phyloP scores from a whole-genome alignment of 169 alveolate species.

The Babesia bigemina region DNA sequence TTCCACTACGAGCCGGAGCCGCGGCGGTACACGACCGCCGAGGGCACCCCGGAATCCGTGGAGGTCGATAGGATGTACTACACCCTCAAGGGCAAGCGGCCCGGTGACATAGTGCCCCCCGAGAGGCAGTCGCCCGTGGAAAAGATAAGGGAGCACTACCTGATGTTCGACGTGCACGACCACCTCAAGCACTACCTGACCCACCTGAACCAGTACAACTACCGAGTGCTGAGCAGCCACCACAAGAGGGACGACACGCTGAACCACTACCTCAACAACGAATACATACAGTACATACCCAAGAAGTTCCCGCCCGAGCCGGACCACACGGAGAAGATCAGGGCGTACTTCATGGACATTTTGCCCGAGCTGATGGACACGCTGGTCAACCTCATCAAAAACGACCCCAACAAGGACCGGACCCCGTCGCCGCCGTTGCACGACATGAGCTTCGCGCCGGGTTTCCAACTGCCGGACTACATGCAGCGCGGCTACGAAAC shows the following conservation, averaged over 20 bases:
- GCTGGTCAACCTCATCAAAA: constrained; percentile 55
- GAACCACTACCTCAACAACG: constrained; percentile 57
- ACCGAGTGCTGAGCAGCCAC: constrained; percentile 50
- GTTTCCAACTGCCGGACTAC: constrained; percentile 52
- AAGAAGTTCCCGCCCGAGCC: constrained; percentile 53
- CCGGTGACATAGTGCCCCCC: constrained; percentile 6
- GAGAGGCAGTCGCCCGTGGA: constrained; percentile 34
- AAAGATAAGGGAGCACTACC: constrained; percentile 28
- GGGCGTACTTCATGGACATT: constrained; percentile 37
- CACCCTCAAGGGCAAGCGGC: constrained; percentile 19
- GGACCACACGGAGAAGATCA: constrained; percentile 19
- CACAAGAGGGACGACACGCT: constrained; percentile 40
- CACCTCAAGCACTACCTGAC: constrained; percentile 52
- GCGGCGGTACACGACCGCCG: constrained; percentile 11
- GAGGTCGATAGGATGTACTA: constrained; percentile 8
- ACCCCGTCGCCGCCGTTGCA: constrained; percentile 71
- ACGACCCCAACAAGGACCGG: constrained; percentile 63
- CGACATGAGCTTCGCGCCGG: constrained; percentile 37
- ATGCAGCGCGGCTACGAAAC: constrained; percentile 14
- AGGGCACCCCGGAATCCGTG: constrained; percentile 24
- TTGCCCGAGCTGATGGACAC: constrained; percentile 62
- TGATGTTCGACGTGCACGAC: constrained; percentile 63
- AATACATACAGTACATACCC: constrained; percentile 37
- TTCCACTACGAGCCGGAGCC: background rate
- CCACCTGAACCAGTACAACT: constrained; percentile 55